A percentile compares a stretch with the other conserved stretches of the same genome.
Evolutionary conservation across 495 filamentous ascomycete species (phyloP).

Genomic region (Cenococcum geophilum): DNA sequence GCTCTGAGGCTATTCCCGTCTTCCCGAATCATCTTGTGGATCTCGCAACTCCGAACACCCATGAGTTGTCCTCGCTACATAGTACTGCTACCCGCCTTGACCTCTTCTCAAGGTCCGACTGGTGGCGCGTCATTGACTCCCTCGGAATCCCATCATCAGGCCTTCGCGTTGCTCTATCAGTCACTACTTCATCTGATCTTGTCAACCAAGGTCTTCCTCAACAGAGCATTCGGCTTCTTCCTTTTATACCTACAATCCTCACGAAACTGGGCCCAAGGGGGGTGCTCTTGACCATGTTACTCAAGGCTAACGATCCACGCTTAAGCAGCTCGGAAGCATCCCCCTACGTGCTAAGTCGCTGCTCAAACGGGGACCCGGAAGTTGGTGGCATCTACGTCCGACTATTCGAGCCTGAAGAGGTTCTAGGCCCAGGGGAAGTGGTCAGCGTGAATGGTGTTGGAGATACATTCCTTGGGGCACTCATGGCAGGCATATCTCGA

Average conservation of each 20-base stretch:
- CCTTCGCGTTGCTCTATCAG: conserved; percentile 56
- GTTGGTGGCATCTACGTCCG: conserved; percentile 83
- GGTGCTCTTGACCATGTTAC: conserved; percentile 67
- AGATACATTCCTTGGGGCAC: conserved; percentile 81
- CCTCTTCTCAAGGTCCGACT: conserved; percentile 60
- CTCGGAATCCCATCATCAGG: conserved; percentile 60
- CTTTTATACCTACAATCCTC: conserved; percentile 75
- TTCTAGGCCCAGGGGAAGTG: conserved; percentile 53
- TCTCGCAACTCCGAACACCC: conserved; percentile 73
- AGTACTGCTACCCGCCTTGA: conserved; percentile 52
- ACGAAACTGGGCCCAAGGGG: conserved; percentile 77
- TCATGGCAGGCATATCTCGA: conserved; percentile 60
- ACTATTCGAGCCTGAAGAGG: conserved; percentile 62
- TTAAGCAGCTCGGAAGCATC: conserved; percentile 55
- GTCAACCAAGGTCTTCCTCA: conserved; percentile 80
- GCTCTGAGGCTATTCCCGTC: conserved; percentile 31
- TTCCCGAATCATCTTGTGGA: conserved; percentile 60
- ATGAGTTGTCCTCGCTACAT: conserved; percentile 76
- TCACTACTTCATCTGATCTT: conserved; percentile 52
- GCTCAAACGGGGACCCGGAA: conserved; percentile 42
- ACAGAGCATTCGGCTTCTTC: conserved; percentile 75
- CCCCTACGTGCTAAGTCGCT: conserved; percentile 61
- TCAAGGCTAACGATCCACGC: conserved; percentile 56
- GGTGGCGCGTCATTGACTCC: conserved; percentile 74
- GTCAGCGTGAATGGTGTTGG: conserved; percentile 92